Evolutionary conservation across 345 rosid species (phyloP), one percentile per base, ranked within the genome.

Genomic region (Citrus trifoliata): DNA sequence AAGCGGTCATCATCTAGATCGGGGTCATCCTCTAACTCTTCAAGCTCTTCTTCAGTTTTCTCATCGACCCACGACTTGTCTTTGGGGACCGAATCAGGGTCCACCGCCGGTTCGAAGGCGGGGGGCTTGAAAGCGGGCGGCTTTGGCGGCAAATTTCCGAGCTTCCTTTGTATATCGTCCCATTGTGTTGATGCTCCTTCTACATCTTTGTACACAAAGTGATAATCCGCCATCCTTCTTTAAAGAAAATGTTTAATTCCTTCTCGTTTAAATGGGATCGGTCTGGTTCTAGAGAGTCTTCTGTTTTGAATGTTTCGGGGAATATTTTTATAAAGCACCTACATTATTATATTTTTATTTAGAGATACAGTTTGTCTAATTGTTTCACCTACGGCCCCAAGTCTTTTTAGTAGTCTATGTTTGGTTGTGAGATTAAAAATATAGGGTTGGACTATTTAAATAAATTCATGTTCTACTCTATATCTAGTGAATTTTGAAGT

Each of bases 121-220:
- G 94, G 87, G 0, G 98, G 99, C 88, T 96, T 96, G 86, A 93
- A 96, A 5, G 92, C 85, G 9, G 99, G 95, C 22, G 97, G 87
- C 75, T 93, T 96, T 30, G 77, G 85, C 7, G 98, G 98, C 19
- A 96, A 85, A 81, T 94, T 96, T 35, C 98, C 99, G 56, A 96
- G 87, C 87, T 93, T 96, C 83, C 97, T 85, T 87, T 96, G 99
- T 38, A 96, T 93, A 80, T 96, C 98, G 80, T 96, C 99, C 99
- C 99, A 96, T 76, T 96, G 95, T 18, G 99, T 96, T 72, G 99
- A 94, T 12, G 99, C 87, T 70, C 99, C 99, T 71, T 96, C 98
- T 10, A 92, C 84, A 85, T 96, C 99, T 82, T 94, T 96, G 90
- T 96, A 93, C 67, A 94, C 93, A 67, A 89, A 94, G 83, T 96